Base-by-base conservation (phyloP, 2,329 filamentous ascomycete species). In the Fusarium sp. region DNA sequence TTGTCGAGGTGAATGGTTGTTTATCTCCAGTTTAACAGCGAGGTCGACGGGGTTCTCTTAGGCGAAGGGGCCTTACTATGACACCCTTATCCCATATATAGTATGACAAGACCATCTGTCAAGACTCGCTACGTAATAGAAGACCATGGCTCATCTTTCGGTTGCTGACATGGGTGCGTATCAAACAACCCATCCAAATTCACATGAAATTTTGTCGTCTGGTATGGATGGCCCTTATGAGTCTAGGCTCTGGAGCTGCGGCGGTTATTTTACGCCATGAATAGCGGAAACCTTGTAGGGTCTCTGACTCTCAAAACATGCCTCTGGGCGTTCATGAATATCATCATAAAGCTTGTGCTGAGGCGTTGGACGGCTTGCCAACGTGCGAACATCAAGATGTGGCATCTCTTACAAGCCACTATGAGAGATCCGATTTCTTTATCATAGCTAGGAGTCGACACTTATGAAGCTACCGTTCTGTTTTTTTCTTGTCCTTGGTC, bases 191-290 rank as follows among this genome's bases (percentile, higher is more conserved):
- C 30, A 9, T 23, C 26, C 26, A 40, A 62, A 31, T 23, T 23
- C 23, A 31, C 36, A 56, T 45, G 36, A 57, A 41, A 44, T 46
- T 47, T 36, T 57, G 42, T 37, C 53, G 62, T 57, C 60, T 68
- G 47, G 59, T 52, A 54, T 55, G 62, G 53, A 54, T 55, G 57
- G 53, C 56, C 55, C 40, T 44, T 49, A 51, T 45, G 50, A 41
- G 36, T 61, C 59, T 60, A 45, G 36, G 18, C 53, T 50, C 52
- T 60, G 52, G 49, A 49, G 62, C 28, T 36, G 51, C 31, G 47
- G 57, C 53, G 66, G 46, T 51, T 56, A 69, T 67, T 56, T 65
- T 50, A 42, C 46, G 62, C 61, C 54, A 56, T 38, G 20, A 37
- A 38, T 57, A 69, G 65, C 15, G 42, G 54, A 63, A 68, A 69